Base-by-base conservation (phyloP, 2,329 filamentous ascomycete genomes). In the Trichophyton mentagrophytes region DNA sequence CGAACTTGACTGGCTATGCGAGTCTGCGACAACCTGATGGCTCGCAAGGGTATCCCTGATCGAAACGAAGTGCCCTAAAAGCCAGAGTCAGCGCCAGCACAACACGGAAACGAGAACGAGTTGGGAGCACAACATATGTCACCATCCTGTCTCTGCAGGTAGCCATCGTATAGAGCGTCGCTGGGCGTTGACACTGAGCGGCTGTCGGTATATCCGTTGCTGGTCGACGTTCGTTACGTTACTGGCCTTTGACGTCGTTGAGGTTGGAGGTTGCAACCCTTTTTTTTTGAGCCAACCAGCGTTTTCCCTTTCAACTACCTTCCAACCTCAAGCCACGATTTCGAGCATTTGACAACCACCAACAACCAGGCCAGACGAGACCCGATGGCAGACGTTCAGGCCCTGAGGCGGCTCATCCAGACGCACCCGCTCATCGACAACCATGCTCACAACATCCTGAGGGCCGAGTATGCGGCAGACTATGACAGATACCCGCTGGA, bases 401-500 rank as follows among this genome's bases (percentile, higher is more conserved):
- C 70, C 20, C 68, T 77, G 2, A 68, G 69, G 47, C 62, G 62
- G 15, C 66, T 77, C 51, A 70, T 77, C 30, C 70, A 69, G 60
- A 68, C 66, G 6, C 74, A 76, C 55, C 74, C 76, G 7, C 63
- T 76, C n/a, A 78, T 79, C 57, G 77, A 79, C 65, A 76, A 78
- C 62, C 77, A 79, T 68, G 76, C 75, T 9, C 76, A 78, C 63
- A 78, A 78, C 62, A 63, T 79, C 15, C 67, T 78, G 30, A 68
- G 65, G 3, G 64, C 66, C 22, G 66, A 72, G 13, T 65, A 67
- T 5, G 74, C 71, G 27, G 62, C 62, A 40, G 64, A 75, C 62
- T 70, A 73, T 61, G 63, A 65, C 36, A 66, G 63, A 57, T 74
- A 76, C 61, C 78, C 81, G 6, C 77, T 85, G 20, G 78, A 84